A percentile compares a stretch with the other conserved stretches of the same genome.
Conservation (phyloP, 805 yeast species). For the Metschnikowia gelsemii region DNA sequence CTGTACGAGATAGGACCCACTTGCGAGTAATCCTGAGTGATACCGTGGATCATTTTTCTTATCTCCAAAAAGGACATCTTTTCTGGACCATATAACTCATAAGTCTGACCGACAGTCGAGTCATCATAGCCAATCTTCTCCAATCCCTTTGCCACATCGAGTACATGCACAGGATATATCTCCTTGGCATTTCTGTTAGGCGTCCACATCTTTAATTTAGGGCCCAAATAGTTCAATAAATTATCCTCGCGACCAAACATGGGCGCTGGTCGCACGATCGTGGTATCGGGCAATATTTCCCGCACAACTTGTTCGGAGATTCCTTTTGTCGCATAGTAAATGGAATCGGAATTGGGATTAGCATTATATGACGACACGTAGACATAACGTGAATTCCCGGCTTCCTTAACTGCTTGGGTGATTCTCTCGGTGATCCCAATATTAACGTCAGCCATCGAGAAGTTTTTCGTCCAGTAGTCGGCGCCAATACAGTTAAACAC, state of each 20-base stretch:
- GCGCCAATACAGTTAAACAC: slow-evolving; percentile 80
- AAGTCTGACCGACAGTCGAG: slow-evolving; percentile 72
- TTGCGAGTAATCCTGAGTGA: slow-evolving; percentile 49
- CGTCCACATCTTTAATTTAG: slow-evolving; percentile 58
- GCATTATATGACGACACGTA: slow-evolving; percentile 84
- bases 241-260: slow-evolving; percentile 74
- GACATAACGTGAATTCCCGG: slow-evolving; percentile 68
- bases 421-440: slow-evolving; percentile 77
- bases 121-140: slow-evolving; percentile 81
- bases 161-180: slow-evolving; percentile 69
- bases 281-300: slow-evolving; percentile 67
- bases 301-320: slow-evolving; percentile 70
- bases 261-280: slow-evolving; percentile 83
- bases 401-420: slow-evolving; percentile 67
- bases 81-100: slow-evolving; percentile 74
- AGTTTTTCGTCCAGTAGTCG: slow-evolving; percentile 74
- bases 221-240: slow-evolving; percentile 61
- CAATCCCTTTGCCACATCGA: slow-evolving; percentile 75
- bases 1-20: slow-evolving; percentile 45
- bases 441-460: slow-evolving; percentile 78
- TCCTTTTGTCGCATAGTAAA: slow-evolving; percentile 78
- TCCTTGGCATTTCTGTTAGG: slow-evolving; percentile 63
- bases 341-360: slow-evolving; percentile 61
- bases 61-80: slow-evolving; percentile 59
- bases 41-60: slow-evolving; percentile 67